Evolutionary conservation across 2,329 filamentous ascomycete genomes (phyloP), one percentile per base, ranked within the genome.

Genomic region (Rutstroemia sydowiana): DNA sequence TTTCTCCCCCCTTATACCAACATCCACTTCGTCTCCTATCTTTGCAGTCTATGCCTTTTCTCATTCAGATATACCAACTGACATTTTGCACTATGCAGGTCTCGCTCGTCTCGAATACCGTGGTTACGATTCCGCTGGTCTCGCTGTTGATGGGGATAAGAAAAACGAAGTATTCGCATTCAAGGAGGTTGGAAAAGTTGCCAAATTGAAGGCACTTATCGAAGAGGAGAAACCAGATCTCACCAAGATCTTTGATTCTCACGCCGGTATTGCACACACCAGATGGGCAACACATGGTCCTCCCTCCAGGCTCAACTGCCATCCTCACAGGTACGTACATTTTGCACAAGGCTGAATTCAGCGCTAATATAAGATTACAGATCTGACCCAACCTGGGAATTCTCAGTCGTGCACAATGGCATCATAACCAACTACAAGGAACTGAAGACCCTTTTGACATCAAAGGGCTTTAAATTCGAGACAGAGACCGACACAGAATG

Each of bases 341-440:
- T 28, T 30, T 41, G 21, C 40, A 28, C 14, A 26, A 14, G 16
- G 18, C 13, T 28, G 14, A 11, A 23, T 21, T 16, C 42, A 10
- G 45, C 41, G 44, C 63, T 66, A 30, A 59, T 56, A 20, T 26
- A 13, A 34, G 14, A 44, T 48, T 55, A 16, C 60, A 95, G 91
- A 73, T 97, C 92, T 61, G 93, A 98, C 71, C 82, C 86, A 64
- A 88, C 76, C 66, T 98, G 92, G 90, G 87, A 98, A 75, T 98
- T 98, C 72, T 81, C 88, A 61, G 85, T 98, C 65, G 93, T 97
- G 56, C 93, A 98, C 85, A 98, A 98, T 75, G 93, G 93, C 69
- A 98, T 98, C 79, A 98, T 98, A 74, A 98, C 93, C 77, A 98
- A 98, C 82, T 98, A 98, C 83, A 98, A 98, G 81, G 93, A 98